phyloP scores from a whole-genome alignment of 2,329 filamentous ascomycete species.

The Colletotrichum cordylinicola region DNA sequence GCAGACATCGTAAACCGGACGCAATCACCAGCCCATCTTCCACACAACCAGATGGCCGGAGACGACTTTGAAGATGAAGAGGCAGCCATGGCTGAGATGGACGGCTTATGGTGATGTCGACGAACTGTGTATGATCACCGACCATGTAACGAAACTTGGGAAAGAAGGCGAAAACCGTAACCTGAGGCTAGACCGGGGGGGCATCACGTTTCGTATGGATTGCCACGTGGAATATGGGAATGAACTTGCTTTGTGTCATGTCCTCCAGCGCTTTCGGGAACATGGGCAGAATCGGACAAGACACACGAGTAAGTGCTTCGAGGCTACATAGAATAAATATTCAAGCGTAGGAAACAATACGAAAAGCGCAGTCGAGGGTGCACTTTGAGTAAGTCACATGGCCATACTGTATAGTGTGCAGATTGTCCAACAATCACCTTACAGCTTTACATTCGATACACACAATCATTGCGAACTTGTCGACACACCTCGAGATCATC shows the following conservation, averaged over 20 bases:
- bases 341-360: not conserved
- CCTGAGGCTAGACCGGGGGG: not conserved
- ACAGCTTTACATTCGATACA: not conserved
- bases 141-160: not conserved
- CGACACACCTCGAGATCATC: not conserved
- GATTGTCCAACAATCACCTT: not conserved
- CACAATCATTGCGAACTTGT: not conserved
- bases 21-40: conserved; percentile 18
- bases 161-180: not conserved
- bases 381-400: not conserved
- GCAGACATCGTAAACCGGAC: conserved; percentile 33
- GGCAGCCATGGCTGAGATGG: conserved; percentile 71
- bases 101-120: conserved; percentile 52
- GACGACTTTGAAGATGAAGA: conserved; percentile 66
- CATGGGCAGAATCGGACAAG: not conserved
- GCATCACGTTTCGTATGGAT: not conserved
- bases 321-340: not conserved
- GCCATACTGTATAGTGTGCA: not conserved
- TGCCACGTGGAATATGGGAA: not conserved
- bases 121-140: not conserved
- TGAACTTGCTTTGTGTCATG: not conserved
- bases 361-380: not conserved
- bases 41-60: conserved; percentile 6
- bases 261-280: not conserved
- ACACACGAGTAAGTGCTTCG: not conserved